Percentiles rank a stretch among this genome's conserved stretches.
Conservation (phyloP, 176 grass and related monocot genomes). For the Zoysia pacifica region DNA sequence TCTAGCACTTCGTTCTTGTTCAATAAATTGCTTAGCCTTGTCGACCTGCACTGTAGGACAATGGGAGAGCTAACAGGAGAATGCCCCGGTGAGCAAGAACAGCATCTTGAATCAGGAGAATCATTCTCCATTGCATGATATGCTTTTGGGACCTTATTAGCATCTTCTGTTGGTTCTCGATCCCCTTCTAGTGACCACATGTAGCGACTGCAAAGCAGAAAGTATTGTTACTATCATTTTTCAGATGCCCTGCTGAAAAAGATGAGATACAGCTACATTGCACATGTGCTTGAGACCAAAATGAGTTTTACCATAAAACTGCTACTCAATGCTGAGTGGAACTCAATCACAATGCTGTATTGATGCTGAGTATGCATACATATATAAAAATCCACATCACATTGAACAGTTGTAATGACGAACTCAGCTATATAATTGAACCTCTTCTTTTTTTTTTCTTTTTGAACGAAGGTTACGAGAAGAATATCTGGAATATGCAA, state of each 20-base stretch:
- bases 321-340: no score
- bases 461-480: no score
- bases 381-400: neutral
- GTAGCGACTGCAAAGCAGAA: constrained; percentile 43
- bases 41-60: constrained; percentile 51
- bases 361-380: neutral
- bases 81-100: constrained; percentile 54
- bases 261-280: no score
- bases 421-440: no score
- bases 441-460: neutral
- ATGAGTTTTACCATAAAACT: no score
- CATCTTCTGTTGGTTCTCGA: constrained; percentile 33
- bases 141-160: constrained; percentile 22
- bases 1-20: constrained; percentile 56
- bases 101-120: constrained; percentile 60
- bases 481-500: no score
- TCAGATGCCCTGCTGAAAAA: no score
- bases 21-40: constrained; percentile 40
- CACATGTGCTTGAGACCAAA: no score
- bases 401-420: neutral
- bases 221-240: constrained; percentile 7
- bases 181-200: constrained; percentile 49
- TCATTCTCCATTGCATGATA: constrained; percentile 32
- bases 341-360: neutral
- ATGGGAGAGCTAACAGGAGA: constrained; percentile 58